These are phyloP conservation scores for Yueomyces sp. DNA, from an alignment of 805 yeast species.

Conservation along the genomic window DNA sequence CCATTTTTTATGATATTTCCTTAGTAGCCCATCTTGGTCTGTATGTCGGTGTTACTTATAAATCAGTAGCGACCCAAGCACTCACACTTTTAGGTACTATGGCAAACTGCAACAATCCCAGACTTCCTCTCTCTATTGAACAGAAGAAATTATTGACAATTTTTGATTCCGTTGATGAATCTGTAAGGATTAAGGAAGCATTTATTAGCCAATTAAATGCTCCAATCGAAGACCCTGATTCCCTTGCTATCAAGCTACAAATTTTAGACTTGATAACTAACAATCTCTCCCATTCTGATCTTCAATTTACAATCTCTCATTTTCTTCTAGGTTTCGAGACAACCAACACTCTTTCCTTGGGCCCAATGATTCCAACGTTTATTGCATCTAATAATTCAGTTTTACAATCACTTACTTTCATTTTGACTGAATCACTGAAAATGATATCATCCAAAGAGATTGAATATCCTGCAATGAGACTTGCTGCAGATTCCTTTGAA, in stretches of 20 bases:
- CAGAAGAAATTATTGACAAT: constrained; percentile 56
- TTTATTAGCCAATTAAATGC: constrained; percentile 56
- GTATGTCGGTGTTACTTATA: constrained; percentile 49
- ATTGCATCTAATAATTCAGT: constrained; percentile 42
- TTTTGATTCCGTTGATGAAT: constrained; percentile 66
- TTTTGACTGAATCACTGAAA: constrained; percentile 36
- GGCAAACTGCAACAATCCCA: constrained; percentile 23
- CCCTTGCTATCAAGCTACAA: constrained; percentile 38
- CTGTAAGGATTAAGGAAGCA: constrained; percentile 56
- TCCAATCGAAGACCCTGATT: constrained; percentile 26
- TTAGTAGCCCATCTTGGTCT: constrained; percentile 62
- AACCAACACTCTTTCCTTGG: constrained; percentile 36
- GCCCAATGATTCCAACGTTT: constrained; percentile 34
- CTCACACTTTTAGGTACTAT: constrained; percentile 40
- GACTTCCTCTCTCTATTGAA: constrained; percentile 26
- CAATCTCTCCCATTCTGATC: constrained; percentile 31
- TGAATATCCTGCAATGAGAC: constrained; percentile 40
- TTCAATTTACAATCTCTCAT: constrained; percentile 48
- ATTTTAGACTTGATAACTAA: constrained; percentile 44
- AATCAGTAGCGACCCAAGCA: constrained; percentile 38
- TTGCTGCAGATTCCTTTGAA: constrained; percentile 47
- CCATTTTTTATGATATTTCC: constrained; percentile 56
- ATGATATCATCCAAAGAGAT: constrained; percentile 29
- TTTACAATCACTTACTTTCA: constrained; percentile 37
- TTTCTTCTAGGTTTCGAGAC: constrained; percentile 64